phyloP scores from a whole-genome alignment of 2,329 filamentous ascomycete genomes.

The Neonectria magnoliae region DNA sequence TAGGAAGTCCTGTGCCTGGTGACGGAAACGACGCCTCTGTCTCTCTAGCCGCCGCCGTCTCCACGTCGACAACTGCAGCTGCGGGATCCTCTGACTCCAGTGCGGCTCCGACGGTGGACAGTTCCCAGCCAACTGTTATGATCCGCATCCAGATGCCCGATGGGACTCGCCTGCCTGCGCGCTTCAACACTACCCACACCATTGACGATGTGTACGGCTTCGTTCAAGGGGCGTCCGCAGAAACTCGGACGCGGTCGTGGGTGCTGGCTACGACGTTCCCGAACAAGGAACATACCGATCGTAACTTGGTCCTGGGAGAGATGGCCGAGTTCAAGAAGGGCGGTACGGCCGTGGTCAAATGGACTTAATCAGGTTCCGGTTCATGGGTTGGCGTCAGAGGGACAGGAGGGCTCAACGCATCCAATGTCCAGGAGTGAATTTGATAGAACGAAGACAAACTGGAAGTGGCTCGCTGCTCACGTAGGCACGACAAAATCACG shows the following conservation, averaged over 20 bases:
- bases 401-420: slow-evolving; percentile 7
- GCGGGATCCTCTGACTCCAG: slow-evolving; percentile 46
- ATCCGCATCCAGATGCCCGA: slow-evolving; percentile 83
- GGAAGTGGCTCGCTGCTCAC: background rate
- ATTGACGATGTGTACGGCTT: slow-evolving; percentile 82
- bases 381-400: slow-evolving; percentile 29
- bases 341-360: slow-evolving; percentile 73
- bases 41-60: slow-evolving; percentile 26
- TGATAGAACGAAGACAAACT: slow-evolving; percentile 19
- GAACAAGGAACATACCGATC: slow-evolving; percentile 81
- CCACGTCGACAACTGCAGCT: slow-evolving; percentile 38
- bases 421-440: slow-evolving; percentile 7
- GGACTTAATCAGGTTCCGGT: slow-evolving; percentile 44
- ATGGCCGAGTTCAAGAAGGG: slow-evolving; percentile 73
- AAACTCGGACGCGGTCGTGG: slow-evolving; percentile 68
- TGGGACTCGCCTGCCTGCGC: slow-evolving; percentile 78
- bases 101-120: slow-evolving; percentile 61
- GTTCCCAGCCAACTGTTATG: slow-evolving; percentile 72
- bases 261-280: slow-evolving; percentile 86
- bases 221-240: slow-evolving; percentile 70
- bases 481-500: slow-evolving; percentile 15
- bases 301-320: slow-evolving; percentile 66
- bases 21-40: slow-evolving; percentile 43
- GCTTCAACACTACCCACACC: slow-evolving; percentile 84
- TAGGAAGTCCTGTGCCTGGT: slow-evolving; percentile 81